Evolutionary conservation across 2,329 filamentous ascomycete species (phyloP), one percentile per base, ranked within the genome.

Genomic region (Penicillium concentricum): DNA sequence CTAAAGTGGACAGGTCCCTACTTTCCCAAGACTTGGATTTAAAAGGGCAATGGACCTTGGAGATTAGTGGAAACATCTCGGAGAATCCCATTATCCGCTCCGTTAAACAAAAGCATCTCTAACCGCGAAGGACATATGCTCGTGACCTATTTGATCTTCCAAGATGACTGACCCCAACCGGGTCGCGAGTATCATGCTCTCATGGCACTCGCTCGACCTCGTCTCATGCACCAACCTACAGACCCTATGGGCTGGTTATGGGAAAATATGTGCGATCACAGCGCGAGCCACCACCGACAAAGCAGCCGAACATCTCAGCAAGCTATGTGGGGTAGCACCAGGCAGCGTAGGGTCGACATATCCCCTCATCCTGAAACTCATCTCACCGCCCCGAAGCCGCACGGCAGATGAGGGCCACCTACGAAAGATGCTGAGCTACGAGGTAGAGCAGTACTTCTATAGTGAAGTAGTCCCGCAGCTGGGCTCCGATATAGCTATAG

Each of bases 381-480:
- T 88, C 38, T 79, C 79, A 0, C 84, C 84, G 7, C 83, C 84
- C 0, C 57, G 48, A 38, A 51, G 57, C 30, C 59, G 58, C 26
- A 62, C 62, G n/a, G 3, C 46, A 15, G 81, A 86, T 37, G 86
- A 88, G 64, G 84, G 86, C 0, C 86, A 89, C 61, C 63, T 84
- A 0, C 81, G 87, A 7, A 89, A 89, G 66, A 80, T 89, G 57
- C 69, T 88, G 28, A 87, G 84, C 66, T 89, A 89, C 61, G 78
- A 85, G 44, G 84, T 87, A 4, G 87, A 89, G 69, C 85, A 87
- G 64, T 81, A 81, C 61, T 89, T 89, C 61, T 89, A 89, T 67
- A 75, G 74, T 2, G 68, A 81, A 2, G 69, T 89, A 12, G 84
- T 83, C 0, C 81, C 83, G 0, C 67, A 66, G 0, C 68, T 89